A percentile compares a stretch with the other conserved stretches of the same genome.
phyloP scores from a whole-genome alignment of 1,139 yeast genomes.

The Meyerozyma sp. region DNA sequence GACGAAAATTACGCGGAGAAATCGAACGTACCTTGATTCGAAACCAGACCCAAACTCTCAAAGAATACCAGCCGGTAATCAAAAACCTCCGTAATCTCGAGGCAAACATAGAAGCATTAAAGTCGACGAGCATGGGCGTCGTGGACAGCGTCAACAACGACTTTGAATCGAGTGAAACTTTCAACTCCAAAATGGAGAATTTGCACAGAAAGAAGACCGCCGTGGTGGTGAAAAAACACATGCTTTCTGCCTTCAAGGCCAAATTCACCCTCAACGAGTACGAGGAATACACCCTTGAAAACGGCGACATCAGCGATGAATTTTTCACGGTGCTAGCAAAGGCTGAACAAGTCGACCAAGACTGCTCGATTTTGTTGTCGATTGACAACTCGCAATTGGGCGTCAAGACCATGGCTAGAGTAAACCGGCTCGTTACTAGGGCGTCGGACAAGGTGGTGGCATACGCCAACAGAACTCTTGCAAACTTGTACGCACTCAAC shows the following conservation, averaged over 20 bases:
- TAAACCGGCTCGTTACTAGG: conserved; percentile 45
- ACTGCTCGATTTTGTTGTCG: conserved; percentile 64
- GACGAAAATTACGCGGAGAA: conserved; percentile 52
- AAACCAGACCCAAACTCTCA: conserved; percentile 53
- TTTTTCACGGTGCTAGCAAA: conserved; percentile 59
- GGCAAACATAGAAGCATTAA: conserved; percentile 35
- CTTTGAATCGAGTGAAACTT: conserved; percentile 15
- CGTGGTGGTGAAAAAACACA: conserved; percentile 46
- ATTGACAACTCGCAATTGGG: conserved; percentile 73
- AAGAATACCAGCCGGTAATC: conserved; percentile 57
- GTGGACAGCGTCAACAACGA: conserved; percentile 32
- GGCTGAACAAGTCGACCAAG: conserved; percentile 59
- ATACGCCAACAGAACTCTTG: conserved; percentile 31
- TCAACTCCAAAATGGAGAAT: conserved; percentile 32
- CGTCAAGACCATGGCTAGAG: conserved; percentile 57
- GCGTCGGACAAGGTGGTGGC: conserved; percentile 47
- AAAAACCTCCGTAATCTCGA: conserved; percentile 41
- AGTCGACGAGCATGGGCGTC: conserved; percentile 22
- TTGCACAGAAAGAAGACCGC: conserved; percentile 38
- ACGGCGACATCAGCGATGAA: conserved; percentile 43
- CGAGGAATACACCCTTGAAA: conserved; percentile 55
- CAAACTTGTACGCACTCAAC: conserved; percentile 30
- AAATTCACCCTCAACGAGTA: conserved; percentile 67
- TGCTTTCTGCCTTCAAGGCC: conserved; percentile 54
- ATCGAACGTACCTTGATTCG: conserved; percentile 68